Evolutionary conservation across 2,329 filamentous ascomycete species (phyloP), one percentile per base, ranked within the genome.

Genomic region (Xylariales sp.): DNA sequence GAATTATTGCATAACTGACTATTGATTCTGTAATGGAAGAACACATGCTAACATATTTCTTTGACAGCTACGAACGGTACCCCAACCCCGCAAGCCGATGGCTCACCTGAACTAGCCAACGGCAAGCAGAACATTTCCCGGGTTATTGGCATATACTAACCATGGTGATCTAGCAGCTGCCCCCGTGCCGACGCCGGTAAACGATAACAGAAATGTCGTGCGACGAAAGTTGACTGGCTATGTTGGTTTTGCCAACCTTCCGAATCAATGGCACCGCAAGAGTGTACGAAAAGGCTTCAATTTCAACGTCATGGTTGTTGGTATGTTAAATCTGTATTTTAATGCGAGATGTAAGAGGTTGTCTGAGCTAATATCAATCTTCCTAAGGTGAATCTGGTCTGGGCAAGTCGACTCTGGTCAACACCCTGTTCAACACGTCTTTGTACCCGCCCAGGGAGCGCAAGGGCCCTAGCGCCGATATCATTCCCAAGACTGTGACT

Each of bases 271-370:
- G 93, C 93, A 98, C 76, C 91, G 93, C 68, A 98, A 98, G 85
- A 96, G 90, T 81, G 93, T 98, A 59, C 88, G 93, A 63, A 98
- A 98, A 72, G 93, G 93, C 46, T 98, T 98, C 81, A 98, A 97
- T 80, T 98, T 98, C 78, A 98, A 98, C 64, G 93, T 98, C 54
- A 98, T 98, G 93, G 93, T 98, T 68, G 93, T 98, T 69, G 93
- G 93, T 97, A 76, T 61, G 90, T 45, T 27, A 5, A 11, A 3
- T 21, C 6, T 15, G 21, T n/a, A n/a, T n/a, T n/a, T n/a, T n/a
- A n/a, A n/a, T n/a, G n/a, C n/a, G n/a, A n/a, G n/a, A n/a, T n/a
- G n/a, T n/a, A n/a, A n/a, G n/a, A n/a, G n/a, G n/a, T n/a, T n/a
- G n/a, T n/a, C n/a, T n/a, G n/a, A n/a, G n/a, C 19, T 13, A 21